These are phyloP conservation scores for Yarrowia keelungensis DNA, from an alignment of 805 yeast species.

Conservation along the genomic window DNA sequence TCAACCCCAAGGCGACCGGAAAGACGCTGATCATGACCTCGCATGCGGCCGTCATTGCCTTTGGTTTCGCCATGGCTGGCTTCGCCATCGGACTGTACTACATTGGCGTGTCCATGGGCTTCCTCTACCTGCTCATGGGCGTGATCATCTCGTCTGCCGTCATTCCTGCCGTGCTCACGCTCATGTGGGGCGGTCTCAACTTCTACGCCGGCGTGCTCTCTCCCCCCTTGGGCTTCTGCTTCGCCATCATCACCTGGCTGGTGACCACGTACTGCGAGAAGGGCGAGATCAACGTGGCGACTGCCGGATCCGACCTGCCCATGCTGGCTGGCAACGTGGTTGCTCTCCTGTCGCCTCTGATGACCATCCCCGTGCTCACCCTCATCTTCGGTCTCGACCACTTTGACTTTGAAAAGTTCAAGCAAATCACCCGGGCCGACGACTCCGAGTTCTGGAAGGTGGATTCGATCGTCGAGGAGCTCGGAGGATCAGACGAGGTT, in stretches of 20 bases:
- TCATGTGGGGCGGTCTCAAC: slow-evolving; percentile 71
- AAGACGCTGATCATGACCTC: slow-evolving; percentile 72
- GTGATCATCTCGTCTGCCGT: slow-evolving; percentile 88
- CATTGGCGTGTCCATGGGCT: slow-evolving; percentile 86
- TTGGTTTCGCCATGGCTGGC: slow-evolving; percentile 73
- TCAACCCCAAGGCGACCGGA: slow-evolving; percentile 80
- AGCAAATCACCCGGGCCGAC: slow-evolving; percentile 54
- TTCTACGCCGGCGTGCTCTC: slow-evolving; percentile 71
- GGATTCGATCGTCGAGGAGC: slow-evolving; percentile 6
- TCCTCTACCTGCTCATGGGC: slow-evolving; percentile 87
- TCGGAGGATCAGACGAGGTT: neutral
- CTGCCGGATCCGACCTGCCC: slow-evolving; percentile 83
- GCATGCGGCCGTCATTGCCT: slow-evolving; percentile 68
- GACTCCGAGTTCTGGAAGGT: slow-evolving; percentile 38
- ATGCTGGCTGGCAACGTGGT: slow-evolving; percentile 91
- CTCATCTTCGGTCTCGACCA: slow-evolving; percentile 69
- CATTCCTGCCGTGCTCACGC: slow-evolving; percentile 72
- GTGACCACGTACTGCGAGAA: slow-evolving; percentile 51
- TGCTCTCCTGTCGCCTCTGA: slow-evolving; percentile 73
- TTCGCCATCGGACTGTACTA: slow-evolving; percentile 83
- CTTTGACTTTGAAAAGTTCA: slow-evolving; percentile 74
- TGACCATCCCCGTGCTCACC: slow-evolving; percentile 72
- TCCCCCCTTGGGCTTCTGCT: slow-evolving; percentile 77
- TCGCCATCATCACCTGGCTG: slow-evolving; percentile 75
- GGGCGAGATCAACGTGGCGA: slow-evolving; percentile 62